A percentile compares a stretch with the other conserved stretches of the same genome.
phyloP scores from a whole-genome alignment of 305 asterid genomes.

The Solanum chacoense region DNA sequence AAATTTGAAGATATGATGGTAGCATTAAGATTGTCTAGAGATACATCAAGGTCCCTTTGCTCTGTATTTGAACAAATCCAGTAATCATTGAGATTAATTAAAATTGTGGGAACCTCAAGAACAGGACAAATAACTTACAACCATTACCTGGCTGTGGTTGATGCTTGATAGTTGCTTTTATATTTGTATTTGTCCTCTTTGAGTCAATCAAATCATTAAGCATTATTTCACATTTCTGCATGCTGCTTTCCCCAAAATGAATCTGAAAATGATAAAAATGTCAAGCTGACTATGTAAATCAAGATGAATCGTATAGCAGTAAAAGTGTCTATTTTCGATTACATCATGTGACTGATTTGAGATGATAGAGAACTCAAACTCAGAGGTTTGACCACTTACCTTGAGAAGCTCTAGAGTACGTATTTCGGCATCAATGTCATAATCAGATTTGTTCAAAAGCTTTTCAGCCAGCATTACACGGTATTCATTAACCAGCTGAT shows the following conservation, averaged over 20 bases:
- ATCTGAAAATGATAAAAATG: constrained; percentile 43
- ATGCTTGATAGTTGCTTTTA: constrained; percentile 63
- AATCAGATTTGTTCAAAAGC: constrained; percentile 87
- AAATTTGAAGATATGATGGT: constrained; percentile 86
- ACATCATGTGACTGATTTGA: neutral
- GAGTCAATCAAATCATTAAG: constrained; percentile 95
- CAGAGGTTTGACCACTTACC: constrained; percentile 31
- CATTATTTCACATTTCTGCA: constrained; percentile 98
- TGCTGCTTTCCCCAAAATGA: constrained; percentile 96
- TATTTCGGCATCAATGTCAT: constrained; percentile 90
- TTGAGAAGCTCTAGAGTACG: constrained; percentile 91
- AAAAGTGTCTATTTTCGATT: neutral
- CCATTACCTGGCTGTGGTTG: constrained; percentile 49
- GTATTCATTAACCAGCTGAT: constrained; percentile 92
- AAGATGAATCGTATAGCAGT: constrained; percentile 12
- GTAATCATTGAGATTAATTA: neutral
- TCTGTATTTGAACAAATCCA: constrained; percentile 23
- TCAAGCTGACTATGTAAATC: neutral
- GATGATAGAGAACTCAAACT: neutral
- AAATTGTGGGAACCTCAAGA: neutral
- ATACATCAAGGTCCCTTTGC: constrained; percentile 41
- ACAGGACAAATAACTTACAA: neutral
- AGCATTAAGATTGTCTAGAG: constrained; percentile 61
- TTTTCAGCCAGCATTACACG: constrained; percentile 99
- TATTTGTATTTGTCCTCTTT: constrained; percentile 81